Evolutionary conservation across 306 rosid genomes (phyloP).

Genomic region (Prunus mume): DNA sequence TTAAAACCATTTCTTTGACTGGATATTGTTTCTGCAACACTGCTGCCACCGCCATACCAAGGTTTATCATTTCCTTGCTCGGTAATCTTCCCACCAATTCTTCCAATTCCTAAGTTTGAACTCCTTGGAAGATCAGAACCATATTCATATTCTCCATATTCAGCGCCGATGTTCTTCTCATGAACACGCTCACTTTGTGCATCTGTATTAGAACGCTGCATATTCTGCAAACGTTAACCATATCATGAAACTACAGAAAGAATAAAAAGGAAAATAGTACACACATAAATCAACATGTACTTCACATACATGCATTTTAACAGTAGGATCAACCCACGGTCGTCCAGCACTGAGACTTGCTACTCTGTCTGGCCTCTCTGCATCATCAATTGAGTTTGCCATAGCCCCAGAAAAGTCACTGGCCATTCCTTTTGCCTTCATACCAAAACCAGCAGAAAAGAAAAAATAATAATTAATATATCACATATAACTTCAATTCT

Average conservation of each 20-base stretch:
- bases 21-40: slow-evolving; percentile 42
- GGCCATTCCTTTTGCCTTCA: slow-evolving; percentile 59
- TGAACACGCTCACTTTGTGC: slow-evolving; percentile 42
- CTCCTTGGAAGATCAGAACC: slow-evolving; percentile 51
- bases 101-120: slow-evolving; percentile 38
- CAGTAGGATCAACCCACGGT: slow-evolving; percentile 65
- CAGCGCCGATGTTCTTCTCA: slow-evolving; percentile 45
- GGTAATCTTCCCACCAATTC: slow-evolving; percentile 42
- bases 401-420: slow-evolving; percentile 45
- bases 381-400: slow-evolving; percentile 45
- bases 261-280: not conserved
- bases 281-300: slow-evolving; percentile 9
- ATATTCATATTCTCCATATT: slow-evolving; percentile 56
- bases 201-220: slow-evolving; percentile 54
- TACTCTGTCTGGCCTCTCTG: slow-evolving; percentile 48
- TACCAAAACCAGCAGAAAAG: slow-evolving; percentile 4
- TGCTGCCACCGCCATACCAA: slow-evolving; percentile 50
- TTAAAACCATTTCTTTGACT: slow-evolving; percentile 69
- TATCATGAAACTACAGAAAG: slow-evolving; percentile 20
- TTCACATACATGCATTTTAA: slow-evolving; percentile 51
- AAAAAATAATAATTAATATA: not conserved
- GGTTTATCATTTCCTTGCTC: slow-evolving; percentile 58
- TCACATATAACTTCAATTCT: slow-evolving; percentile 25
- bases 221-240: slow-evolving; percentile 50
- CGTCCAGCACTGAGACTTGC: slow-evolving; percentile 47